Evolutionary conservation across 1,284 basidiomycete species (phyloP).

Genomic region (Ganoderma leucocontextum): DNA sequence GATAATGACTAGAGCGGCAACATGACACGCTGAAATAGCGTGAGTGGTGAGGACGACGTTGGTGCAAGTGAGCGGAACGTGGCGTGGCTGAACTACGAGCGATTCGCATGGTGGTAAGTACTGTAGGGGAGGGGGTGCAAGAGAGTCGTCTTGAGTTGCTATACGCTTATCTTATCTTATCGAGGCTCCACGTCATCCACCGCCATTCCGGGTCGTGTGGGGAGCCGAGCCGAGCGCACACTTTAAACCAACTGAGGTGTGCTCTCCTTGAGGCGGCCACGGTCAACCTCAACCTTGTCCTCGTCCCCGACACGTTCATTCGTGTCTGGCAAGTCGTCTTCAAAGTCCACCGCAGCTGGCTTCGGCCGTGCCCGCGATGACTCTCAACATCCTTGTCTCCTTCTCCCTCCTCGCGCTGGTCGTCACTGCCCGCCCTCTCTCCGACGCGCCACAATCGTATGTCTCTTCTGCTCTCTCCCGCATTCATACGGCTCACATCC

Average conservation of each 20-base stretch:
- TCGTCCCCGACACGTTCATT: constrained; percentile 28
- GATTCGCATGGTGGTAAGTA: background rate
- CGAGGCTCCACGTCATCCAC: background rate
- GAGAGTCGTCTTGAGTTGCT: no score
- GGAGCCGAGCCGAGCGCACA: constrained; percentile 1
- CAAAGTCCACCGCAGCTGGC: constrained; percentile 20
- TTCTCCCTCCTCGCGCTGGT: constrained; percentile 55
- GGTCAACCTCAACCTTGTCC: constrained; percentile 8
- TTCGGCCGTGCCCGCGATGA: constrained; percentile 43
- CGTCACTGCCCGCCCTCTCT: constrained; percentile 52
- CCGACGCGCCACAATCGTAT: constrained; percentile 38
- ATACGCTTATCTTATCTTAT: background rate
- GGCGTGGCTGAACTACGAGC: background rate
- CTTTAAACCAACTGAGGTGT: background rate
- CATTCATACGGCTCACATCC: background rate
- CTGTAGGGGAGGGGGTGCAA: no score
- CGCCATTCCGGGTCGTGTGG: background rate
- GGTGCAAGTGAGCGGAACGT: background rate
- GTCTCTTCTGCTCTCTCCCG: constrained; percentile 24
- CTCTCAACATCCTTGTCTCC: constrained; percentile 50
- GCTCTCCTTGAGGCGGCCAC: constrained; percentile 18
- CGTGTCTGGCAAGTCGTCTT: constrained; percentile 26
- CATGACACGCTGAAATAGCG: constrained; percentile 19
- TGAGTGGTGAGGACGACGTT: background rate
- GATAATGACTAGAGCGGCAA: constrained; percentile 46